Evolutionary conservation across 495 filamentous ascomycete species (phyloP), one percentile per base, ranked within the genome.

Genomic region (Xylaria grammica): DNA sequence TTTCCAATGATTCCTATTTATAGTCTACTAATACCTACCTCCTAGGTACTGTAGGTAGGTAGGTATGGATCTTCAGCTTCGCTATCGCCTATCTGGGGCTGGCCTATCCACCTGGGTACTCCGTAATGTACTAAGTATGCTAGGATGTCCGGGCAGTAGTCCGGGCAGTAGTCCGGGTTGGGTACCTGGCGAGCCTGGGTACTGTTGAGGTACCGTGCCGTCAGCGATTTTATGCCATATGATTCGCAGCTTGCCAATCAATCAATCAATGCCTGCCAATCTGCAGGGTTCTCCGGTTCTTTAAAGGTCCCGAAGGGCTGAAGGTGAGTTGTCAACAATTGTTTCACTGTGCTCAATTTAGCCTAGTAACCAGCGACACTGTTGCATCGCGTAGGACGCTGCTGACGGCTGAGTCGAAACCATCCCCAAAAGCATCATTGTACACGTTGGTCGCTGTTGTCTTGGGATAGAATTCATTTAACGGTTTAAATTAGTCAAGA

Each of bases 331-430:
- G 54, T 44, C 54, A 45, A 24, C 54, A 9, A 4, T 29, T 29
- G 54, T 57, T 44, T 57, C 54, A 57, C 38, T 8, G 54, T 4
- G 24, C 54, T 57, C 54, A 26, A 57, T 57, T 13, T 45, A 57
- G 54, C 54, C 54, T 57, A 57, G 54, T 13, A 15, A 15, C 38
- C 38, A 27, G n/a, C 54, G 30, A 15, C 11, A 52, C 45, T 10
- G 58, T 61, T 61, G 32, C 58, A 61, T 61, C 34, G 27, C 42
- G 57, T 32, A 55, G 11, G 30, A 46, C 46, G 50, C 19, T 55
- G 60, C 60, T 63, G 49, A 63, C 60, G 38, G 60, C 49, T 45
- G 50, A 63, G 26, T 24, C 27, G 26, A 63, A 27, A 46, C 36
- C 60, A 45, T 55, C n/a, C 29, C 60, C 6, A 63, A 55, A 54